Evolutionary conservation across 257 asterid genomes (phyloP).

Genomic region (Solanum habrochaites): DNA sequence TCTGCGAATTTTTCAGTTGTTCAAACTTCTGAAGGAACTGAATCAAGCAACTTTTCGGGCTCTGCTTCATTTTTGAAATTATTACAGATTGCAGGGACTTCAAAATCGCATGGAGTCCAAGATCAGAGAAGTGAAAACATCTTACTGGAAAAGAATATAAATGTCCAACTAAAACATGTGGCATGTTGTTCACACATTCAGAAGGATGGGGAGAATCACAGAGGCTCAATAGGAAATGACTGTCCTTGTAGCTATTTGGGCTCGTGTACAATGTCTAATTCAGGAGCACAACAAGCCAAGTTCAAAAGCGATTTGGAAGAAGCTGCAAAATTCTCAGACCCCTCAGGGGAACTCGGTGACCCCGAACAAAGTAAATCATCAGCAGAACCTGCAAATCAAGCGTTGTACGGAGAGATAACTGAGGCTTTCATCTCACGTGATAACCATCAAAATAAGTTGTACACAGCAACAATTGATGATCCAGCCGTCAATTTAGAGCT

Average conservation of each 20-base stretch:
- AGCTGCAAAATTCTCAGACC: neutral
- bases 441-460: conserved; percentile 17
- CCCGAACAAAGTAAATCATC: conserved; percentile 54
- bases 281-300: neutral
- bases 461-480: conserved; percentile 7
- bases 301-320: neutral
- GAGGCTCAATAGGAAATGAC: neutral
- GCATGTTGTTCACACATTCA: neutral
- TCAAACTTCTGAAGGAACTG: conserved; percentile 34
- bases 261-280: neutral
- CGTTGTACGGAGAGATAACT: conserved; percentile 24
- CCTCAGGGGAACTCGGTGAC: conserved; percentile 16
- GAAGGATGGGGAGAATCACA: conserved; percentile 23
- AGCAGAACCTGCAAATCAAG: conserved; percentile 48
- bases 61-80: conserved; percentile 41
- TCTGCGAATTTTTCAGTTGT: conserved; percentile 18
- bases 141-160: neutral
- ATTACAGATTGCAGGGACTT: conserved; percentile 30
- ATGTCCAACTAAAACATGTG: neutral
- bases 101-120: neutral
- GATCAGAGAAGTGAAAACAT: neutral
- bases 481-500: conserved; percentile 17
- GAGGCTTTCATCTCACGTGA: conserved; percentile 22
- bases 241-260: neutral
- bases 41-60: conserved; percentile 14